Conservation (phyloP, 768 basidiomycete species). For the Cystoderma amianthinum region DNA sequence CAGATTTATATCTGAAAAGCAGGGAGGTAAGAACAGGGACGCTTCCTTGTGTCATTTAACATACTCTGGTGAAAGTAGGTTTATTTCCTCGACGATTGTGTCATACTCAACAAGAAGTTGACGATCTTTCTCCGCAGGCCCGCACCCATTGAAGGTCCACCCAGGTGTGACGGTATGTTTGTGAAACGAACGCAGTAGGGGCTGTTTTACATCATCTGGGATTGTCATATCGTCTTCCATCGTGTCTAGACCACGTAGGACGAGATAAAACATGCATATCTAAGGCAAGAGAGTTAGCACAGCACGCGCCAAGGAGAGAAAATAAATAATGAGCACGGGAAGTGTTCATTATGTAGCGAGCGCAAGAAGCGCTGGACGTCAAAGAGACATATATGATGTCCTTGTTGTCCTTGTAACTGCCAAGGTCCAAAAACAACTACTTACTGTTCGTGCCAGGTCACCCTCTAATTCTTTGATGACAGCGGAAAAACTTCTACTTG, state of each 20-base stretch:
- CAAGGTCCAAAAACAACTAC: too few relatives aligned
- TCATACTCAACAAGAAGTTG: constrained; percentile 81
- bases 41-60: too few relatives aligned
- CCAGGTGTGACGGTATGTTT: constrained; percentile 71
- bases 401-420: too few relatives aligned
- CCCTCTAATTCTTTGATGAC: constrained; percentile 97
- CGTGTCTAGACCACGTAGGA: constrained; percentile 91
- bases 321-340: background rate
- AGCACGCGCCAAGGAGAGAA: background rate
- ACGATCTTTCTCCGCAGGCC: constrained; percentile 85
- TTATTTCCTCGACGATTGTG: constrained; percentile 74
- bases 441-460: constrained; percentile 85
- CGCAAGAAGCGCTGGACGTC: too few relatives aligned
- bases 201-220: constrained; percentile 78
- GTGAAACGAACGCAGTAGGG: constrained; percentile 79
- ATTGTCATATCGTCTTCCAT: constrained; percentile 99
- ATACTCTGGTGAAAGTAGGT: constrained; percentile 57
- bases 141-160: constrained; percentile 79
- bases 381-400: too few relatives aligned
- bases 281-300: too few relatives aligned
- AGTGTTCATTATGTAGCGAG: too few relatives aligned
- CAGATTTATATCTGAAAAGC: constrained; percentile 51
- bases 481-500: constrained; percentile 83
- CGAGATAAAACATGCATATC: constrained; percentile 95
- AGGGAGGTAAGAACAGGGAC: constrained; percentile 4